A percentile compares a stretch with the other conserved stretches of the same genome.
Conservation (phyloP, 768 basidiomycete genomes). For the Tulasnella sp. region DNA sequence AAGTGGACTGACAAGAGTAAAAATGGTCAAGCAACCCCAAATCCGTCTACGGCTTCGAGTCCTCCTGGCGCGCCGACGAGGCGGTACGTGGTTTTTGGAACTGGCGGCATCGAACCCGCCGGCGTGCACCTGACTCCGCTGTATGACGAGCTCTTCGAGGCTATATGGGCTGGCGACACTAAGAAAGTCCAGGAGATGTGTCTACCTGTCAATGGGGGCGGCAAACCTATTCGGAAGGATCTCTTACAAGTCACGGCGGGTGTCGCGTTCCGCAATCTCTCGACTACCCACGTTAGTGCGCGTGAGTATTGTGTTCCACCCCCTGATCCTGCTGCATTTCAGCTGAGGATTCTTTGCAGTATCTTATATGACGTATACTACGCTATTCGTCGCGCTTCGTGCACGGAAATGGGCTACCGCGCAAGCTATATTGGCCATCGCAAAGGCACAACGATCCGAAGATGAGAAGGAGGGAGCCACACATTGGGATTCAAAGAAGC, state of each 20-base stretch:
- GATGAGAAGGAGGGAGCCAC: slow-evolving; percentile 24
- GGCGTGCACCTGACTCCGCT: slow-evolving; percentile 30
- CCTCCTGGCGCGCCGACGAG: too few relatives aligned
- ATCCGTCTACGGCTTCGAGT: not conserved
- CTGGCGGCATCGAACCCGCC: not conserved
- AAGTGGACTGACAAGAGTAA: not conserved
- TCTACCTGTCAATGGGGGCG: slow-evolving; percentile 33
- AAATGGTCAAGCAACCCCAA: slow-evolving; percentile 22
- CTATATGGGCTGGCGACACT: slow-evolving; percentile 44
- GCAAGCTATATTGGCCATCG: slow-evolving; percentile 46
- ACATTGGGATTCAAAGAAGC: too few relatives aligned
- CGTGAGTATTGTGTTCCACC: too few relatives aligned
- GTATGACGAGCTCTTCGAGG: slow-evolving; percentile 50
- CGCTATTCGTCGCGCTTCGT: slow-evolving; percentile 36
- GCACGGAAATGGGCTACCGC: slow-evolving; percentile 48
- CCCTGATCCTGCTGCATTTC: slow-evolving; percentile 24
- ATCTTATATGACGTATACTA: slow-evolving; percentile 29
- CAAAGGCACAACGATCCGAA: slow-evolving; percentile 39
- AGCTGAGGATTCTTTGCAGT: not conserved
- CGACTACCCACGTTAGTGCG: slow-evolving; percentile 21
- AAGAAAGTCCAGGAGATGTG: slow-evolving; percentile 43
- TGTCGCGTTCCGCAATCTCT: not conserved
- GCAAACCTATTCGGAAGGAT: not conserved
- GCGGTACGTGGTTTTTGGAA: too few relatives aligned
- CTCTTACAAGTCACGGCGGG: slow-evolving; percentile 4